Evolutionary conservation across 768 basidiomycete genomes (phyloP).

Genomic region (Boletellus ananiceps): DNA sequence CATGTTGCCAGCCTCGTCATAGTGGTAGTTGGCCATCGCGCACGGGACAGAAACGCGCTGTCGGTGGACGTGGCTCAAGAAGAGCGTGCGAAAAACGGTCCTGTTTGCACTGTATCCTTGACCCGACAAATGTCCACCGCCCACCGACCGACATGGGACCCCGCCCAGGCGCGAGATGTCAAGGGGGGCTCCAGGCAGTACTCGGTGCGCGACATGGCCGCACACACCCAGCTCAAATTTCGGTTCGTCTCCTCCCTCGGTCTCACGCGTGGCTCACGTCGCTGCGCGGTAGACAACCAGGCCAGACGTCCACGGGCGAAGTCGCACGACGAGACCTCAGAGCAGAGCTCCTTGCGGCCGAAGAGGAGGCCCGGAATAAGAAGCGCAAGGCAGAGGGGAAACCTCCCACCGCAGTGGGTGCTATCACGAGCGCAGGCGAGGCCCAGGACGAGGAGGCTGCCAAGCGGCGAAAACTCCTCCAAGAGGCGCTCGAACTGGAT

Average conservation of each 20-base stretch:
- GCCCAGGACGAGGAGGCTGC: slow-evolving; percentile 62
- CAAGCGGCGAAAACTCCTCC: slow-evolving; percentile 83
- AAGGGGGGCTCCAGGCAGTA: slow-evolving; percentile 90
- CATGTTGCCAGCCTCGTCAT: slow-evolving; percentile 84
- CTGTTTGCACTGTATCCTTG: too few species aligned
- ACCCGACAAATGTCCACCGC: slow-evolving; percentile 69
- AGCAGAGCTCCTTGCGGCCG: slow-evolving; percentile 78
- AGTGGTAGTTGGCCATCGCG: slow-evolving; percentile 74
- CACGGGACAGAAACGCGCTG: slow-evolving; percentile 12
- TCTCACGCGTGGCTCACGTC: not conserved
- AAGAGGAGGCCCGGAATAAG: slow-evolving; percentile 81
- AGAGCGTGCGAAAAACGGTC: slow-evolving; percentile 11
- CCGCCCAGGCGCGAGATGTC: slow-evolving; percentile 89
- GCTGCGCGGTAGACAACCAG: slow-evolving; percentile 59
- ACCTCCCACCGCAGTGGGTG: slow-evolving; percentile 27
- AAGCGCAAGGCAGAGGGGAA: slow-evolving; percentile 88
- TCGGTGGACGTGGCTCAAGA: slow-evolving; percentile 11
- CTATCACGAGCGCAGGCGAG: slow-evolving; percentile 21
- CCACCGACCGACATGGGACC: slow-evolving; percentile 96
- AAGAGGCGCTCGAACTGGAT: slow-evolving; percentile 84
- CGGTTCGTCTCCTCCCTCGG: slow-evolving; percentile 45
- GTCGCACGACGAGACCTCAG: slow-evolving; percentile 77
- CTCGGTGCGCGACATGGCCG: slow-evolving; percentile 89
- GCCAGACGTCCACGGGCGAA: slow-evolving; percentile 79
- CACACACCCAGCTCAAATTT: slow-evolving; percentile 98